Base-by-base conservation (phyloP, 2,329 filamentous ascomycete species). In the Claviceps cyperi region DNA sequence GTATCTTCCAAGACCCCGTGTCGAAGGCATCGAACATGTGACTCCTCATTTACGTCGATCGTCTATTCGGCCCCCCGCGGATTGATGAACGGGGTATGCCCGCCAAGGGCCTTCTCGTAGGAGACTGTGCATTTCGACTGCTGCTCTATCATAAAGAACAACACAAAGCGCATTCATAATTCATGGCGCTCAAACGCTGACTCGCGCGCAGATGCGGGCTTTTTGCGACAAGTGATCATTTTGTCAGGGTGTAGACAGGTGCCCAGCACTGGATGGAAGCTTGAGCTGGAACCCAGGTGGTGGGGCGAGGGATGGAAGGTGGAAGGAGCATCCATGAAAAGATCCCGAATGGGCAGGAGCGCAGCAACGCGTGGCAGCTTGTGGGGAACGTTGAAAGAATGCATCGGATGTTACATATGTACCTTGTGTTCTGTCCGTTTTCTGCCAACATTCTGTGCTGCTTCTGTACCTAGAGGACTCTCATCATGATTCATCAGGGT, bases 301-400 rank as follows among this genome's bases (percentile, higher is more conserved):
- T 36, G 46, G 2, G 15, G 41, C 22, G 22, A 32, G 38, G 17
- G 38, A 38, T 14, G 19, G 15, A 21, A n/a, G 9, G 21, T 3
- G 9, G 37, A 22, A 22, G 28, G 28, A 32, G 28, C 28, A 32
- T 32, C 28, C 36, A 43, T 28, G 13, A 21, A 7, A 48, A 5
- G 47, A 41, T 35, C 39, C 17, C 17, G 35, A 48, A 22, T 8
- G 46, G 46, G 46, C 38, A 48, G 38, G 46, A 41, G 46, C 46
- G 35, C 21, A 41, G 46, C 37, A 43, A 28, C 17, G 19, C 17
- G 47, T 43, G 28, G 39, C 32, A 37, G 24, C 24, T 43, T 17
- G 28, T 46, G 28, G 44, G 32, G 32, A 36, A 43, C 22, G 13
- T 28, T 24, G 22, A 15, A 24, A 40, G 39, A 40, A 6, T 41